Evolutionary conservation across 1,139 yeast species (phyloP), one percentile per base, ranked within the genome.

Genomic region (Petasospora rhodanensis): DNA sequence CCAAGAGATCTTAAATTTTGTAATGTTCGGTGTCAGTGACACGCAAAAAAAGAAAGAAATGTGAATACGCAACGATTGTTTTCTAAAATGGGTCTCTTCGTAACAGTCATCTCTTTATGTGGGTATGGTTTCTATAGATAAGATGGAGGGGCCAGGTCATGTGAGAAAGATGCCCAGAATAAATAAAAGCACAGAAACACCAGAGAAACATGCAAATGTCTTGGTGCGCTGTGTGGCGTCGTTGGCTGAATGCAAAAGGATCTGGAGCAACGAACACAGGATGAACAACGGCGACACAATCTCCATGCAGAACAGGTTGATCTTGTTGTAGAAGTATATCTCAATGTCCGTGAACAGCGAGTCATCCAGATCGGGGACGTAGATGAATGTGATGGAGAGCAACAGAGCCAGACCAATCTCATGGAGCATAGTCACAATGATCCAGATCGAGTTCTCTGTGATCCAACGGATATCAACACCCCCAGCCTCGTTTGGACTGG

Each of bases 1-100:
- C 46, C 10, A 61, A 59, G 38, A 58, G 61, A 46, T 37, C 43
- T 29, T 31, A 13, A 19, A 19, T 18, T n/a, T n/a, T n/a, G n/a
- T n/a, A n/a, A n/a, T n/a, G n/a, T n/a, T n/a, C n/a, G n/a, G n/a
- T n/a, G n/a, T n/a, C n/a, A n/a, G n/a, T n/a, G n/a, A n/a, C n/a
- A n/a, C n/a, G n/a, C n/a, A n/a, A n/a, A n/a, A n/a, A n/a, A n/a
- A n/a, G n/a, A n/a, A n/a, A n/a, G n/a, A n/a, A n/a, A n/a, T n/a
- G n/a, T n/a, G n/a, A n/a, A n/a, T n/a, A n/a, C n/a, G n/a, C n/a
- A n/a, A n/a, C n/a, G n/a, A n/a, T n/a, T n/a, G n/a, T n/a, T n/a
- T n/a, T n/a, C n/a, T n/a, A n/a, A n/a, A n/a, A n/a, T n/a, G n/a
- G n/a, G n/a, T n/a, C n/a, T n/a, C n/a, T n/a, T n/a, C n/a, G n/a